Percentiles rank a stretch among this genome's conserved stretches.
Conservation (phyloP, 768 basidiomycete genomes). For the Russula griseocarnosa region DNA sequence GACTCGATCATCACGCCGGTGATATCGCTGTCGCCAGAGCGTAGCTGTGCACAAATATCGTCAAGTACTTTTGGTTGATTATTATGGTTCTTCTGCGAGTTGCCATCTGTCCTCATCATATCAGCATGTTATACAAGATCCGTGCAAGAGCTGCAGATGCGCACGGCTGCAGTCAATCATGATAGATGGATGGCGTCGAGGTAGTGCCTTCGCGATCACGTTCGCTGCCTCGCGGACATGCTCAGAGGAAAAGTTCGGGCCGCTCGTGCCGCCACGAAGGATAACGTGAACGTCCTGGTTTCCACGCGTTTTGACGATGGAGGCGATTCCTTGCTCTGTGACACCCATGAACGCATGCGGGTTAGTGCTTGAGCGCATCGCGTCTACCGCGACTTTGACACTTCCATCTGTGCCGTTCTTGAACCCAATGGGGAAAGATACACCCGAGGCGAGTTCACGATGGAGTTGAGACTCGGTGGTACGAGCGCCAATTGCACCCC, state of each 20-base stretch:
- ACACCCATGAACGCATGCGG: conserved; percentile 97
- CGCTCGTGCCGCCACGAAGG: conserved; percentile 86
- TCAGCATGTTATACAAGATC: not conserved
- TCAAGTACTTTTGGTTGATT: conserved; percentile 84
- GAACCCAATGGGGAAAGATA: conserved; percentile 98
- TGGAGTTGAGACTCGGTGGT: conserved; percentile 98
- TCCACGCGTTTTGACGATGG: conserved; percentile 80
- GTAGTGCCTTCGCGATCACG: conserved; percentile 61
- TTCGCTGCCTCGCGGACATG: conserved; percentile 61
- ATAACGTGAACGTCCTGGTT: conserved; percentile 86
- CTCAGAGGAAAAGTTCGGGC: conserved; percentile 82
- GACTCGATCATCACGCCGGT: conserved; percentile 98
- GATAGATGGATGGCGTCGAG: conserved; percentile 54
- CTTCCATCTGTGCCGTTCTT: conserved; percentile 98
- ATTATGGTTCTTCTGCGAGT: conserved; percentile 91
- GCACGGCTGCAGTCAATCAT: conserved; percentile 74
- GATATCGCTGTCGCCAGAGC: conserved; percentile 62
- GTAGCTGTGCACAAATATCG: conserved; percentile 69
- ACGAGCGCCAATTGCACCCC: conserved; percentile 96
- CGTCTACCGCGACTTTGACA: conserved; percentile 87
- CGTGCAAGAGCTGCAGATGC: not conserved
- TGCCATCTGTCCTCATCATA: conserved; percentile 60
- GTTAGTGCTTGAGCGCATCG: conserved; percentile 87
- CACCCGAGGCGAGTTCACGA: conserved; percentile 91
- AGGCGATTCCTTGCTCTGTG: conserved; percentile 82